phyloP scores from a whole-genome alignment of 805 yeast species.

The Helenozyma rhizophorensis region DNA sequence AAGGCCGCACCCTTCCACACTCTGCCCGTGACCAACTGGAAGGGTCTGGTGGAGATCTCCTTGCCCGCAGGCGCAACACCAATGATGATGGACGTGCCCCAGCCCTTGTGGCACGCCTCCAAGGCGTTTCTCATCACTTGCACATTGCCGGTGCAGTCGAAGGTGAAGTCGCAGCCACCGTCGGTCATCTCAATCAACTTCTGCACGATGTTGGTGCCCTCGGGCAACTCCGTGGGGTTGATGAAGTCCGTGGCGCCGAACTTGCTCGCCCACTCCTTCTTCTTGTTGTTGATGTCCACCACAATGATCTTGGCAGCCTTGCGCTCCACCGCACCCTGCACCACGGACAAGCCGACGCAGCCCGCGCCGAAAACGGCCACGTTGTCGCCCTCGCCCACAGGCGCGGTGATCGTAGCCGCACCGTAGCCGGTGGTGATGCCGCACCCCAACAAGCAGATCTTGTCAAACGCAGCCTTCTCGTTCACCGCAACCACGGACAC shows the following conservation, averaged over 20 bases:
- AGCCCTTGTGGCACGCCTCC: conserved; percentile 97
- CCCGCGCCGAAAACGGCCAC: conserved; percentile 98
- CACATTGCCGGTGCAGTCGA: conserved; percentile 97
- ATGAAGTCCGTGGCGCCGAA: conserved; percentile 96
- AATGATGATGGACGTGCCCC: conserved; percentile 94
- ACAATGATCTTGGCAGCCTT: conserved; percentile 80
- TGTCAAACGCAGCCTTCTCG: conserved; percentile 76
- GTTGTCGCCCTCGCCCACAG: conserved; percentile 85
- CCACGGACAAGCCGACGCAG: conserved; percentile 92
- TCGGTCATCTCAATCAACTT: conserved; percentile 86
- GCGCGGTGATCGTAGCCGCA: conserved; percentile 92
- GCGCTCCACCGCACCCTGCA: conserved; percentile 87
- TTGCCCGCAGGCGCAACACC: conserved; percentile 99
- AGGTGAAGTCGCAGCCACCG: conserved; percentile 95
- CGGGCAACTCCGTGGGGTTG: conserved; percentile 74
- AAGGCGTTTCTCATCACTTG: conserved; percentile 93
- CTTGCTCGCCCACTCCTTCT: conserved; percentile 78
- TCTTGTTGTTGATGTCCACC: conserved; percentile 80
- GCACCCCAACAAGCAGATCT: conserved; percentile 91
- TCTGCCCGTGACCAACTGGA: conserved; percentile 98
- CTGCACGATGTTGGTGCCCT: conserved; percentile 73
- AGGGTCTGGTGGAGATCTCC: conserved; percentile 95
- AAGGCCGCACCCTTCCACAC: conserved; percentile 99
- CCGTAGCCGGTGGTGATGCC: conserved; percentile 99
- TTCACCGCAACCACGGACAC: conserved; percentile 92